phyloP scores from a whole-genome alignment of 495 filamentous ascomycete genomes.

The Penicillium mononematosum region DNA sequence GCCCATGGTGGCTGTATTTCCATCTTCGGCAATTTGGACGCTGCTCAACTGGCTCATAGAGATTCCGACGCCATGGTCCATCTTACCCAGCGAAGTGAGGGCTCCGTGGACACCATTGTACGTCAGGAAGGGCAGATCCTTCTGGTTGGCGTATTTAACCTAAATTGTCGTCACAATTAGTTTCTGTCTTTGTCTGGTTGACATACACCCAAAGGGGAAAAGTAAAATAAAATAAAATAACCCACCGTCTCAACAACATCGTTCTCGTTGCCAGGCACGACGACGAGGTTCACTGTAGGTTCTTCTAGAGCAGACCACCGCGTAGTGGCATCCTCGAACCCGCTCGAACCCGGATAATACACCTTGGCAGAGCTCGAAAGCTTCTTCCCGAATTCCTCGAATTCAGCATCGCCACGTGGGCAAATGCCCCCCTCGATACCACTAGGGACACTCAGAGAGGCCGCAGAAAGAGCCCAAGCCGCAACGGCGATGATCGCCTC shows the following conservation, averaged over 20 bases:
- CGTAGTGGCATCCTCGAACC: constrained; percentile 39
- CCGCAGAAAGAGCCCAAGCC: constrained; percentile 20
- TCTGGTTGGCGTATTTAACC: constrained; percentile 46
- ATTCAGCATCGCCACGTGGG: constrained; percentile 10
- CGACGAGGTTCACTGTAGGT: constrained; percentile 48
- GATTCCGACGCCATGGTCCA: constrained; percentile 52
- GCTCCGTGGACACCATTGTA: constrained; percentile 49
- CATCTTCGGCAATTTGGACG: constrained; percentile 41
- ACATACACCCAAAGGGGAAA: not conserved
- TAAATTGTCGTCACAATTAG: constrained; percentile 19
- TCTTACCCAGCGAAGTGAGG: constrained; percentile 38
- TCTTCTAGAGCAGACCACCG: constrained; percentile 43
- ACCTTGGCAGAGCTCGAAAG: constrained; percentile 46
- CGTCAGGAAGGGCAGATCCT: constrained; percentile 51
- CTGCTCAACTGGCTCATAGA: constrained; percentile 40
- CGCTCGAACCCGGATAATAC: constrained; percentile 42
- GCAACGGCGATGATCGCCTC: constrained; percentile 19
- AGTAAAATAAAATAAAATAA: constrained; percentile 5
- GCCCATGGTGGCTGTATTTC: constrained; percentile 48
- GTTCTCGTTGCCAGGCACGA: constrained; percentile 48
- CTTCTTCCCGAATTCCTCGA: constrained; percentile 21
- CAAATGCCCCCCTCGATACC: constrained; percentile 6
- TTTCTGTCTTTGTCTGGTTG: not conserved
- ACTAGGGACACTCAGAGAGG: not conserved
- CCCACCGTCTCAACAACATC: constrained; percentile 52